Conservation (phyloP, 345 rosid species). For the Salix koriyanagi region DNA sequence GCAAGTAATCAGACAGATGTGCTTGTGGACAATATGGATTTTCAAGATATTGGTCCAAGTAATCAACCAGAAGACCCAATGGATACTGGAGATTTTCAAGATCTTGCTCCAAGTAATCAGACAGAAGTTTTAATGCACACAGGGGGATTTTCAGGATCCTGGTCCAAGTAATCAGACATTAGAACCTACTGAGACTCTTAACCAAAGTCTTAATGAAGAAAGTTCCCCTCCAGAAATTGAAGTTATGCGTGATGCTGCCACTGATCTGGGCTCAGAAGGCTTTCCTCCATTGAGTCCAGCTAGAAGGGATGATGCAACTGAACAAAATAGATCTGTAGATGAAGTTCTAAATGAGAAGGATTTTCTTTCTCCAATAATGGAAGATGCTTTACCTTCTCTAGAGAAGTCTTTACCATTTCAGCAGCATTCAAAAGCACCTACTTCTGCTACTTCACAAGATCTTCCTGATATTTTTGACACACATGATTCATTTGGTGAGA, state of each 20-base stretch:
- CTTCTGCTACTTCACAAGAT: conserved; percentile 37
- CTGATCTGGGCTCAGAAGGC: conserved; percentile 29
- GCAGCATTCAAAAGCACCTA: conserved; percentile 44
- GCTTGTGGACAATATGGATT: background rate
- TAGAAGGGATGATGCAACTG: conserved; percentile 21
- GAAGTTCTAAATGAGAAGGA: conserved; percentile 41
- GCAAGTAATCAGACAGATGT: conserved; percentile 13
- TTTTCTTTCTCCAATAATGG: conserved; percentile 34
- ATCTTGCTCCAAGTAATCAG: conserved; percentile 28
- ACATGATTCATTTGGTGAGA: conserved; percentile 46
- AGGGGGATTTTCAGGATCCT: conserved; percentile 18
- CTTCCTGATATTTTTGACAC: conserved; percentile 22
- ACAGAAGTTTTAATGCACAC: conserved; percentile 16
- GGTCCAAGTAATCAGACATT: conserved; percentile 29
- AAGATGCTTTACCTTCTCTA: conserved; percentile 37
- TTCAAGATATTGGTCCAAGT: conserved; percentile 2
- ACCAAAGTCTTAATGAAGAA: conserved; percentile 9
- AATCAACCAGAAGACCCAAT: conserved; percentile 15
- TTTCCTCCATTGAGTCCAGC: conserved; percentile 24
- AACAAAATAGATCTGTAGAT: conserved; percentile 22
- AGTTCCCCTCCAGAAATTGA: conserved; percentile 53
- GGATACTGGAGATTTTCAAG: conserved; percentile 8
- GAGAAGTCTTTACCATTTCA: conserved; percentile 34
- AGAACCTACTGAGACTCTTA: conserved; percentile 14
- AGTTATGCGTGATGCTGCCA: conserved; percentile 48